phyloP scores from a whole-genome alignment of 2,329 filamentous ascomycete genomes.

The Fusarium zealandicum region DNA sequence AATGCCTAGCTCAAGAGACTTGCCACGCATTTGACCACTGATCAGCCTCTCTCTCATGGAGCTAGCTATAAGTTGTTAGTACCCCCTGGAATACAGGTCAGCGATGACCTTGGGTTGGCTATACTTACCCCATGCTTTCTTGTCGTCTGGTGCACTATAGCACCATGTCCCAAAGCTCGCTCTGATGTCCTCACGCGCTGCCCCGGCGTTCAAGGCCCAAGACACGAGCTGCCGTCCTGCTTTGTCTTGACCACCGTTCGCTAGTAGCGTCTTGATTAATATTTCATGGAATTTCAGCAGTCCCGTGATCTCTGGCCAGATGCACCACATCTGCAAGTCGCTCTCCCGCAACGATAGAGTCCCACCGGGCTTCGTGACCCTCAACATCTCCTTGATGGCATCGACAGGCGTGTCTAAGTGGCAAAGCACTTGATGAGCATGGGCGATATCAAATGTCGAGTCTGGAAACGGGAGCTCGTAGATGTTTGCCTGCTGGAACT shows the following conservation, averaged over 20 bases:
- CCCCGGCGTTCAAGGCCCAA: constrained; percentile 40
- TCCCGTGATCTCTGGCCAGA: constrained; percentile 40
- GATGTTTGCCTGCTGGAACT: constrained; percentile 40
- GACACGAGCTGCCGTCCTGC: constrained; percentile 42
- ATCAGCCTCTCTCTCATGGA: constrained; percentile 40
- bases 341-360: constrained; percentile 48
- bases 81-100: rapidly evolving
- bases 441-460: constrained; percentile 52
- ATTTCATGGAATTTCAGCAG: constrained; percentile 39
- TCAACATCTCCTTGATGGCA: constrained; percentile 51
- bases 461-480: constrained; percentile 50
- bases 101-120: no score
- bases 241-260: constrained; percentile 39
- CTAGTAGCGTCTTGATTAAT: constrained; percentile 24
- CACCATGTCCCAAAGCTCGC: constrained; percentile 44
- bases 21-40: constrained; percentile 35
- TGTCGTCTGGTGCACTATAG: constrained; percentile 38
- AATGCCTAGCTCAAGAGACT: constrained; percentile 38
- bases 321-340: constrained; percentile 42
- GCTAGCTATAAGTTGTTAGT: constrained; percentile 28
- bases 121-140: constrained; percentile 39
- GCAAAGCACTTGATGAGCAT: constrained; percentile 52
- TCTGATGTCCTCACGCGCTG: constrained; percentile 31
- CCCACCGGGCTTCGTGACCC: constrained; percentile 53
- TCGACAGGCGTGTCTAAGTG: constrained; percentile 48